Evolutionary conservation across 371 early-diverging fungal genomes (phyloP).

Genomic region (Umbelopsis sp.): DNA sequence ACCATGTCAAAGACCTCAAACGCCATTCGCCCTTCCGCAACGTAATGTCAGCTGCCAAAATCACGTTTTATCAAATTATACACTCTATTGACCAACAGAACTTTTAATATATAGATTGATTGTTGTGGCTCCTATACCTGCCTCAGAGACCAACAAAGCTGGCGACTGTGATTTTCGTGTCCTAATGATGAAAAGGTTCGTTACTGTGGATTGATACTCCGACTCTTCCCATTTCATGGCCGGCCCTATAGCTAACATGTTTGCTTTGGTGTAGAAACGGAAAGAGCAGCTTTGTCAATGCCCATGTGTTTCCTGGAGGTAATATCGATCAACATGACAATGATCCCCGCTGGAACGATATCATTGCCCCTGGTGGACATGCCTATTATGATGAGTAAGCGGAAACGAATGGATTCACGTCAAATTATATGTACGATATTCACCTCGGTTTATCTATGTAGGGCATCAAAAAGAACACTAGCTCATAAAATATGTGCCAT

Average conservation of each 20-base stretch:
- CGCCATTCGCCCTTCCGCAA: conserved; percentile 34
- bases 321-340: conserved; percentile 62
- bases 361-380: conserved; percentile 8
- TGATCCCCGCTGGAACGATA: conserved; percentile 40
- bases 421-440: background rate
- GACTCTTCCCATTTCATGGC: background rate
- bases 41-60: conserved; percentile 22
- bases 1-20: conserved; percentile 17
- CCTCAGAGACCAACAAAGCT: conserved; percentile 25
- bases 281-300: conserved; percentile 57
- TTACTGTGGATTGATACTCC: background rate
- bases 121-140: conserved; percentile 52
- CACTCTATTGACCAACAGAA: background rate
- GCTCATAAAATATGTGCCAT: conserved; percentile 70
- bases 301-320: conserved; percentile 68
- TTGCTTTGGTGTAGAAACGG: conserved; percentile 39
- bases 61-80: no score
- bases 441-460: background rate
- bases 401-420: background rate
- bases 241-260: background rate
- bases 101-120: conserved; percentile 36
- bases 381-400: conserved; percentile 17
- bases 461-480: conserved; percentile 18
- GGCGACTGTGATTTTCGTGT: conserved; percentile 55
- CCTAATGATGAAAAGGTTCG: conserved; percentile 63